Evolutionary conservation across 352 stramenopile species (phyloP).

Genomic region (Pythium plurisporium): DNA sequence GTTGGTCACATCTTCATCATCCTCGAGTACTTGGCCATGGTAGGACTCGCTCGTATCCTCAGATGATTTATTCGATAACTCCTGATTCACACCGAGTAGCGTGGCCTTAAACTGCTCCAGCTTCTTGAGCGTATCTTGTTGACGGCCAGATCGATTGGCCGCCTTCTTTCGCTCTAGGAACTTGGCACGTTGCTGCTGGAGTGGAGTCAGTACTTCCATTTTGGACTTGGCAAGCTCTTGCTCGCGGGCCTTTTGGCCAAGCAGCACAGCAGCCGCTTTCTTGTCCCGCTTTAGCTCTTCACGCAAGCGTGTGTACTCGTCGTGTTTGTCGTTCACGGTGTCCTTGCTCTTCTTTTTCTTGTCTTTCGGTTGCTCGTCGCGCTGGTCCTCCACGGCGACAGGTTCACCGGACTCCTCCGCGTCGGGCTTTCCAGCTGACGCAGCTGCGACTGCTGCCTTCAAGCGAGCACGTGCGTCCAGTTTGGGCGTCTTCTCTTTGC

Average conservation of each 20-base stretch:
- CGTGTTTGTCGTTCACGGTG: conserved; percentile 21
- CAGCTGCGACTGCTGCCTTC: conserved; percentile 45
- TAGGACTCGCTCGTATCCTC: conserved; percentile 32
- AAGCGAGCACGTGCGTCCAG: conserved; percentile 31
- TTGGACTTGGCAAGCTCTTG: conserved; percentile 48
- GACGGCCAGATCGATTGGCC: conserved; percentile 39
- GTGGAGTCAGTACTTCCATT: conserved; percentile 69
- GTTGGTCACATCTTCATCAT: conserved; percentile 26
- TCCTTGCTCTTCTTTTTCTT: conserved; percentile 30
- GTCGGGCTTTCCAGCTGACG: conserved; percentile 13
- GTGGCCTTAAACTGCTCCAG: conserved; percentile 61
- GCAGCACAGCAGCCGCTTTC: conserved; percentile 51
- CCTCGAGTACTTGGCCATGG: conserved; percentile 66
- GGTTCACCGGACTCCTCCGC: neutral
- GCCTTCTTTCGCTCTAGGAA: conserved; percentile 63
- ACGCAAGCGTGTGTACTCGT: conserved; percentile 66
- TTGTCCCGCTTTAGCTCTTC: conserved; percentile 61
- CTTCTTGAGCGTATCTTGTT: conserved; percentile 68
- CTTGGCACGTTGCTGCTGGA: conserved; percentile 74
- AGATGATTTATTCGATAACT: neutral
- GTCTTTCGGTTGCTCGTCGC: conserved; percentile 9
- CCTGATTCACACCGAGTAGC: conserved; percentile 30
- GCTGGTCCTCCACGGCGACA: neutral
- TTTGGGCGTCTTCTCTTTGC: conserved; percentile 23
- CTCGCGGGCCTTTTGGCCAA: conserved; percentile 56